These are phyloP conservation scores for Botrytis pseudocinerea DNA, from an alignment of 2,329 filamentous ascomycete species.

Conservation along the genomic window DNA sequence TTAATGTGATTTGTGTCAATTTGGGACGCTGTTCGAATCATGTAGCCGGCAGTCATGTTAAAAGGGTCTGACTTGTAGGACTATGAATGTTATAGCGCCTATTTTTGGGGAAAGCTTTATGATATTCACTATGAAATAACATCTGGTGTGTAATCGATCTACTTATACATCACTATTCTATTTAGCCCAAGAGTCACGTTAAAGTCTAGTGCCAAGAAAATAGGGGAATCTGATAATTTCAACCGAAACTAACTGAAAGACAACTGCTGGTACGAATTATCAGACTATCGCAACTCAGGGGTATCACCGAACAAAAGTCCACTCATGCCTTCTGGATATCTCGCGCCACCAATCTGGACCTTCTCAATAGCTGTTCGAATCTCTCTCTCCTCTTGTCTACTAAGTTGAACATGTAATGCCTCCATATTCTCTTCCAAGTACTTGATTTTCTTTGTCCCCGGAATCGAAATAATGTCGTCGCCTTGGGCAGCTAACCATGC, in stretches of 20 bases:
- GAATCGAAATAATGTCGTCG: constrained; percentile 54
- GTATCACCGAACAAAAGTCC: constrained; percentile 29
- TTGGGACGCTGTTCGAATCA: background rate
- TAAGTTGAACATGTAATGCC: constrained; percentile 29
- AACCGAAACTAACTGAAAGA: background rate
- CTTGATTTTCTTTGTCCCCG: constrained; percentile 51
- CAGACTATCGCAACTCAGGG: constrained; percentile 26
- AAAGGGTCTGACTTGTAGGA: background rate
- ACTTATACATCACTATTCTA: background rate
- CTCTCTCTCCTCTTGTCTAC: constrained; percentile 28
- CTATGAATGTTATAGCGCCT: background rate
- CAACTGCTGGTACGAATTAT: background rate
- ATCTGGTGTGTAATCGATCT: background rate
- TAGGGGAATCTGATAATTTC: background rate
- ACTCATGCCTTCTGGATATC: constrained; percentile 46
- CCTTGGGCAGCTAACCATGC: constrained; percentile 55
- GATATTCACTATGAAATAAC: background rate
- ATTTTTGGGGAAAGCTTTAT: background rate
- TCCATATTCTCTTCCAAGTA: constrained; percentile 44
- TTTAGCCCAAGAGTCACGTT: background rate
- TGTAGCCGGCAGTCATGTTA: background rate
- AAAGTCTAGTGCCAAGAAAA: background rate
- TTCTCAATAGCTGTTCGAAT: constrained; percentile 44
- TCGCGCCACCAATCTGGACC: constrained; percentile 52
- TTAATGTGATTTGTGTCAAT: background rate